These are phyloP conservation scores for Penicillium waksmanii DNA, from an alignment of 495 filamentous ascomycete genomes.

Conservation along the genomic window DNA sequence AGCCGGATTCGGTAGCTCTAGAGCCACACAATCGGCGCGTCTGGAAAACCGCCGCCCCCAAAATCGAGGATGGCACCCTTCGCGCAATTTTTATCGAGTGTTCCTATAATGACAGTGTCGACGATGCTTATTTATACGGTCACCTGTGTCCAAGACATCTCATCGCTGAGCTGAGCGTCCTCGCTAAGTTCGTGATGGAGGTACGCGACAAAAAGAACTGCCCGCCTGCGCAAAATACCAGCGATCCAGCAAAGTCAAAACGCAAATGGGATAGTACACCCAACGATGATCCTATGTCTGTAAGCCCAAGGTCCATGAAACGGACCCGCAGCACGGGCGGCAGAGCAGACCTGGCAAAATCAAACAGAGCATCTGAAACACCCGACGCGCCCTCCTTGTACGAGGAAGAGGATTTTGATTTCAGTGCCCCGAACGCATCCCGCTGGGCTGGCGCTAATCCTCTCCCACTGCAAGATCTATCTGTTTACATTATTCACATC, in stretches of 20 bases:
- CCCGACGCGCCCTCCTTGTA: conserved; percentile 14
- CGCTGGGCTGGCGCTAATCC: conserved; percentile 28
- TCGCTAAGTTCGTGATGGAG: conserved; percentile 66
- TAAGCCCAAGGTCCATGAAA: conserved; percentile 34
- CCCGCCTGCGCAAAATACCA: neutral
- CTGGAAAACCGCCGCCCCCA: conserved; percentile 85
- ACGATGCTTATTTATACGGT: conserved; percentile 78
- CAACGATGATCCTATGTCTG: neutral
- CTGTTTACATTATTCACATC: conserved; percentile 79
- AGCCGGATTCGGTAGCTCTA: conserved; percentile 83
- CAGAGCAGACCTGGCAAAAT: neutral
- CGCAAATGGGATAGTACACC: conserved; percentile 33
- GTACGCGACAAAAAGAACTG: conserved; percentile 15
- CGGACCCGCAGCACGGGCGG: conserved; percentile 12
- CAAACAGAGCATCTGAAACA: conserved; percentile 3
- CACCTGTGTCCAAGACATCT: conserved; percentile 85
- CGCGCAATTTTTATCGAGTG: conserved; percentile 92
- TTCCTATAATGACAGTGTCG: conserved; percentile 78
- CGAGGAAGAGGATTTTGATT: conserved; percentile 16
- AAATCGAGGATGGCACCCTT: conserved; percentile 69
- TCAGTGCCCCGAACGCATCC: conserved; percentile 13
- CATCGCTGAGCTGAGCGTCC: conserved; percentile 69
- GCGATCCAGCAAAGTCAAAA: conserved; percentile 23
- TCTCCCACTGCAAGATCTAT: conserved; percentile 54
- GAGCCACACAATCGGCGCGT: conserved; percentile 77